These are phyloP conservation scores for Chamaecrista fasciculata DNA, from an alignment of 306 rosid species.

Conservation along the genomic window DNA sequence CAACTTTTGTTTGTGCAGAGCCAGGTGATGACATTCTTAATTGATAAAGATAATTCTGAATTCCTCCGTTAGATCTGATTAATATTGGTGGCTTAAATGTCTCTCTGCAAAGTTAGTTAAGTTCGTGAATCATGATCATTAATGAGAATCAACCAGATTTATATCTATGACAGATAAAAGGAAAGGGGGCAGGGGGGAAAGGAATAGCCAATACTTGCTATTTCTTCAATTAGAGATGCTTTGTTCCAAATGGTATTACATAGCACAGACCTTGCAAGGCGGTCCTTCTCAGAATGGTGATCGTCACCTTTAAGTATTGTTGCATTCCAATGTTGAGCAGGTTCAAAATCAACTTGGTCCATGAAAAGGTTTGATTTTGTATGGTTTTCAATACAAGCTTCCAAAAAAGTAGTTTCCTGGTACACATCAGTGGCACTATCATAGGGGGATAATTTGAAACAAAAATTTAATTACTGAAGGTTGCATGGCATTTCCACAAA, in stretches of 20 bases:
- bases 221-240: slow-evolving; percentile 17
- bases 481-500: neutral
- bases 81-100: slow-evolving; percentile 64
- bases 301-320: slow-evolving; percentile 69
- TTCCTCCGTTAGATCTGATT: slow-evolving; percentile 91
- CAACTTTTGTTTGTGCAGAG: slow-evolving; percentile 63
- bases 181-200: neutral
- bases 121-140: slow-evolving; percentile 26
- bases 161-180: neutral
- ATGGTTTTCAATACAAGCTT: slow-evolving; percentile 98
- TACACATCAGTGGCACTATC: slow-evolving; percentile 18
- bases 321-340: slow-evolving; percentile 79
- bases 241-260: slow-evolving; percentile 16
- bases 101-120: slow-evolving; percentile 54
- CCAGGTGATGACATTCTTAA: slow-evolving; percentile 53
- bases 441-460: slow-evolving; percentile 21
- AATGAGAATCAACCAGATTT: slow-evolving; percentile 11
- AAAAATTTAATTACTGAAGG: neutral
- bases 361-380: slow-evolving; percentile 93
- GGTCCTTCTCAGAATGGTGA: slow-evolving; percentile 46
- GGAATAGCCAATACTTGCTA: slow-evolving; percentile 11
- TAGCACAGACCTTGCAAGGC: slow-evolving; percentile 51
- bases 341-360: slow-evolving; percentile 99
- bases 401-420: slow-evolving; percentile 92
- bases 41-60: slow-evolving; percentile 90